phyloP scores from a whole-genome alignment of 306 rosid species.

The Malus asiatica region DNA sequence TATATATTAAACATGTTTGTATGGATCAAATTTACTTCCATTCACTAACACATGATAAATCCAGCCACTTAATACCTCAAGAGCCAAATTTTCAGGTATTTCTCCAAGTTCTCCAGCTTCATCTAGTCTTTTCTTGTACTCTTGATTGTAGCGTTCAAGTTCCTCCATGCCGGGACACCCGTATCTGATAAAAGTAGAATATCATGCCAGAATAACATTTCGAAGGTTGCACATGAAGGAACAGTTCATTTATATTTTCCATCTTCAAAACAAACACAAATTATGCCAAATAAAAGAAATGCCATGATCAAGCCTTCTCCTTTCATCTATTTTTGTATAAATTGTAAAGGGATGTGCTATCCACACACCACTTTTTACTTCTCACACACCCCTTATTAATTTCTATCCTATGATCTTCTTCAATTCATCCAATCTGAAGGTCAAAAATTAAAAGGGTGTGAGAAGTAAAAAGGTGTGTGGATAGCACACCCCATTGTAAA shows the following conservation, averaged over 20 bases:
- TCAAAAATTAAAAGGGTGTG: no score
- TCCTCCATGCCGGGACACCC: constrained; percentile 88
- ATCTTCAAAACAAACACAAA: neutral
- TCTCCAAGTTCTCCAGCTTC: constrained; percentile 76
- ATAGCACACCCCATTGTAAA: no score
- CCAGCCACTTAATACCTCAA: constrained; percentile 47
- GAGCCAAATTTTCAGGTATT: constrained; percentile 73
- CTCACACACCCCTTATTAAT: no score
- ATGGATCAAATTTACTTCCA: neutral
- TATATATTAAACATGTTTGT: constrained; percentile 13
- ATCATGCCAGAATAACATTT: neutral
- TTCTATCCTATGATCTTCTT: no score
- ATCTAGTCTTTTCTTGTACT: constrained; percentile 70
- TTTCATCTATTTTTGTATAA: no score
- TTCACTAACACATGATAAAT: neutral
- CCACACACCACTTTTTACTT: no score
- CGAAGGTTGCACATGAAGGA: neutral
- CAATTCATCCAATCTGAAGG: no score
- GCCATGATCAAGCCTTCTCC: no score
- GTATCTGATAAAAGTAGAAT: constrained; percentile 37
- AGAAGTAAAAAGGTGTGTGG: no score
- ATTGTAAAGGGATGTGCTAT: no score
- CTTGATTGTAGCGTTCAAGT: constrained; percentile 63
- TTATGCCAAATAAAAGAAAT: no score
- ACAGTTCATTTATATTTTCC: neutral